These are phyloP conservation scores for Clarireedia hainanense DNA, from an alignment of 2,329 filamentous ascomycete species.

Conservation along the genomic window DNA sequence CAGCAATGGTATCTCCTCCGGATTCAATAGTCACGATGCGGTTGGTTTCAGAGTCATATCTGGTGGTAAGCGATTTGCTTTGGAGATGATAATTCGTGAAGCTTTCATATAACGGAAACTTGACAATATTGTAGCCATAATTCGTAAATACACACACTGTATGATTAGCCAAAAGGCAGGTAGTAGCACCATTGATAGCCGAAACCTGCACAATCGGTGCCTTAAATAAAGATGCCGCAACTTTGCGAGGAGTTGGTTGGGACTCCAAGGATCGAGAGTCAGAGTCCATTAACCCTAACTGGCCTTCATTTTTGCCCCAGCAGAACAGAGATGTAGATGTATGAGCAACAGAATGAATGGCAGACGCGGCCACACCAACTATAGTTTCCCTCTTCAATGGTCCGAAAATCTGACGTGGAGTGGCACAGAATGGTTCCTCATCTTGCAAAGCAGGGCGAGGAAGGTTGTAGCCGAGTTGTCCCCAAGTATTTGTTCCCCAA, in stretches of 20 bases:
- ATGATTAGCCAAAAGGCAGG: slow-evolving; percentile 74
- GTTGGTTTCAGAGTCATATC: slow-evolving; percentile 57
- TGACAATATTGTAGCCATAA: slow-evolving; percentile 88
- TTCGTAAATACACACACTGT: slow-evolving; percentile 93
- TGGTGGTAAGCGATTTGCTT: slow-evolving; percentile 55
- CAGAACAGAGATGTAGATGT: slow-evolving; percentile 77
- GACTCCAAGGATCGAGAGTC: slow-evolving; percentile 84
- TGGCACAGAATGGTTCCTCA: slow-evolving; percentile 73
- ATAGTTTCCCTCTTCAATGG: slow-evolving; percentile 80
- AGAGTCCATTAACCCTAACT: slow-evolving; percentile 88
- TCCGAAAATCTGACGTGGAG: slow-evolving; percentile 85
- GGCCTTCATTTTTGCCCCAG: slow-evolving; percentile 92
- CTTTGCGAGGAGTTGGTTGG: slow-evolving; percentile 76
- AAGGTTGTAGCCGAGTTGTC: slow-evolving; percentile 78
- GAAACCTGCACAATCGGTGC: slow-evolving; percentile 68
- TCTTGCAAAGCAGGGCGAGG: slow-evolving; percentile 60
- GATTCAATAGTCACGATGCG: slow-evolving; percentile 70
- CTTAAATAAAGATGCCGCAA: slow-evolving; percentile 75
- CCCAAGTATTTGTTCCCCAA: slow-evolving; percentile 83
- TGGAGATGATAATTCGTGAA: slow-evolving; percentile 64
- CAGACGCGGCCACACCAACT: slow-evolving; percentile 76
- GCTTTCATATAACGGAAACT: slow-evolving; percentile 66
- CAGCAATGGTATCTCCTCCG: slow-evolving; percentile 86
- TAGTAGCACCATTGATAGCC: slow-evolving; percentile 85
- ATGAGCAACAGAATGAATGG: slow-evolving; percentile 85